These are phyloP conservation scores for Aurinia saxatilis DNA, from an alignment of 345 rosid species.

Conservation along the genomic window DNA sequence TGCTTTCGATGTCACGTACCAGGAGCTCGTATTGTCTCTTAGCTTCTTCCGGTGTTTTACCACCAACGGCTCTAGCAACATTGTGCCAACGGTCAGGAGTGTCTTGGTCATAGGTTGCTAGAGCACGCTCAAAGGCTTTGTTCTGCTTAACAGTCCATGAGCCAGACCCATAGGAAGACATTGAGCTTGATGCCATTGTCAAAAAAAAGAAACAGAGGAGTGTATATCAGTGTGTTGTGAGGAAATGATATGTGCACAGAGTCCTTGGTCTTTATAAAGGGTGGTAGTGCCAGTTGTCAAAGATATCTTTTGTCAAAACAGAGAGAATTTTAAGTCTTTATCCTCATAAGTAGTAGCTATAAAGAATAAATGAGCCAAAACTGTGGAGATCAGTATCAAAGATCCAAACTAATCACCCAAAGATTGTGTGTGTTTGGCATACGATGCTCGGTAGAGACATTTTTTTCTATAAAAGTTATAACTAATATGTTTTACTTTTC, in stretches of 20 bases:
- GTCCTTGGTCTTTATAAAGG: constrained; percentile 64
- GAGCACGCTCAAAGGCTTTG: constrained; percentile 91
- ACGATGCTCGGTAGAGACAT: constrained; percentile 16
- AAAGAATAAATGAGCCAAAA: constrained; percentile 7
- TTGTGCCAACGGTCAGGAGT: constrained; percentile 97
- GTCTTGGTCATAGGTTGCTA: constrained; percentile 85
- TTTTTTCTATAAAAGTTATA: constrained; percentile 18
- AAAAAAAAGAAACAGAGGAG: too few species aligned
- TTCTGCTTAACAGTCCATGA: constrained; percentile 84
- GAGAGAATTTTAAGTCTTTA: constrained; percentile 51
- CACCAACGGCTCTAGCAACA: constrained; percentile 86
- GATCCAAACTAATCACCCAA: constrained; percentile 25
- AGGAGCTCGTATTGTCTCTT: constrained; percentile 74
- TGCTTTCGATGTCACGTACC: constrained; percentile 59
- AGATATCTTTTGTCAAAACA: constrained; percentile 32
- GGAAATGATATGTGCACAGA: constrained; percentile 39
- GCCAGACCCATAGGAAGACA: constrained; percentile 59
- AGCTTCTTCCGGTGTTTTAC: constrained; percentile 80
- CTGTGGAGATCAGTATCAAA: constrained; percentile 39
- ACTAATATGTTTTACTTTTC: constrained; percentile 19
- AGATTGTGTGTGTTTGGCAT: constrained; percentile 17
- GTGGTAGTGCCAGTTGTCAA: constrained; percentile 42
- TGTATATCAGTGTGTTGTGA: neutral
- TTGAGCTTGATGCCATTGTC: constrained; percentile 74
- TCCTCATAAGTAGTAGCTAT: constrained; percentile 25